Evolutionary conservation across 495 filamentous ascomycete genomes (phyloP).

Genomic region (Letharia lupina): DNA sequence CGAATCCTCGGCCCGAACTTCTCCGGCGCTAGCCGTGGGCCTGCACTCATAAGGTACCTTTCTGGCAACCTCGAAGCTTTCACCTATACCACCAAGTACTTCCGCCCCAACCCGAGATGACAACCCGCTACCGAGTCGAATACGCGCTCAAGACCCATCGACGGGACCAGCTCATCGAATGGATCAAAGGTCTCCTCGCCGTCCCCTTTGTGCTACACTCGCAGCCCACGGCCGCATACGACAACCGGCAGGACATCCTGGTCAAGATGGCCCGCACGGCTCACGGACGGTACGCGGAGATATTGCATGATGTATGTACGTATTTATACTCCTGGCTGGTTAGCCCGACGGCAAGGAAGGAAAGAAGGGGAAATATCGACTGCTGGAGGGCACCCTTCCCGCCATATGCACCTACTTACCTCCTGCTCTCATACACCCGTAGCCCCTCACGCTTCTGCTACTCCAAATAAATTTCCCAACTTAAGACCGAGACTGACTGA

Average conservation of each 20-base stretch:
- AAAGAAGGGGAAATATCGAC: no score
- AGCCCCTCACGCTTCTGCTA: no score
- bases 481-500: background rate
- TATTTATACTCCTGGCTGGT: no score
- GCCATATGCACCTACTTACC: background rate
- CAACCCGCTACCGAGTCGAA: conserved; percentile 84
- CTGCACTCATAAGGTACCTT: no score
- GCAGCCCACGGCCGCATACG: conserved; percentile 77
- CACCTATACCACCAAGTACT: no score
- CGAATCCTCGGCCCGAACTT: no score
- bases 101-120: conserved; percentile 47
- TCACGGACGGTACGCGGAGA: conserved; percentile 84
- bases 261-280: conserved; percentile 50
- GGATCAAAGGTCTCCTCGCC: conserved; percentile 79
- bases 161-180: conserved; percentile 44
- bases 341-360: no score
- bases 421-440: background rate
- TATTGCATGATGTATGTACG: conserved; percentile 63
- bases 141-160: conserved; percentile 30
- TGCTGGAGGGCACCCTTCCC: no score
- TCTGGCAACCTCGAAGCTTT: no score
- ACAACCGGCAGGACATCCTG: conserved; percentile 39
- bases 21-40: no score
- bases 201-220: conserved; percentile 97
- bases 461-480: no score